Base-by-base conservation (phyloP, 2,329 filamentous ascomycete species). In the Botrytis paeoniae region DNA sequence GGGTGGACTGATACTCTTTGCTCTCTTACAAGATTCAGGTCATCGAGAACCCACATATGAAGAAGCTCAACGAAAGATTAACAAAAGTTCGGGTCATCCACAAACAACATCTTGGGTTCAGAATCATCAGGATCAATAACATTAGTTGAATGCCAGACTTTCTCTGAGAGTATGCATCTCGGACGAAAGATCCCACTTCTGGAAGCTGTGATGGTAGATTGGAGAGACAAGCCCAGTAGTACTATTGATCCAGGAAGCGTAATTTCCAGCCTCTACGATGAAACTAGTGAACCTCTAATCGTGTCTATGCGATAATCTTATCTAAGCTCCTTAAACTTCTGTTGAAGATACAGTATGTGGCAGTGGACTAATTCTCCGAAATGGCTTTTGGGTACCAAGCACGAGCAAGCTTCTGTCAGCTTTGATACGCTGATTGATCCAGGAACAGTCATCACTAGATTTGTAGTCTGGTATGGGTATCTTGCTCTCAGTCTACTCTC, bases 351-450 rank as follows among this genome's bases (percentile, higher is more conserved):
- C 48, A 57, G 10, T 32, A 41, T 43, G 73, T 70, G 66, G 71
- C 62, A 73, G 69, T 60, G 60, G 41, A 71, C 70, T 61, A 66
- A 75, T 76, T 74, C 70, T 74, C 74, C 69, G 72, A 48, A 22
- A 60, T 66, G 72, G 59, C 70, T 75, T 68, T 45, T 54, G 54
- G 25, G 32, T 22, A 39, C 62, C 43, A 59, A 59, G 32, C 9
- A 39, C 22, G 45, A 35, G 29, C 48, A 72, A 57, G 61, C 59
- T 57, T 63, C 45, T 71, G 54, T 66, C 41, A 60, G 35, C 6
- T 59, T 57, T 73, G 48, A 76, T 74, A 73, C 74, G 74, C 43
- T 63, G 48, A 70, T 35, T 48, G 25, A 54, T 59, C 35, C 45
- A 71, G 60, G 68, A 60, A 70, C 68, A 71, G 71, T 74, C 64